A percentile compares a stretch with the other conserved stretches of the same genome.
phyloP scores from a whole-genome alignment of 2,329 filamentous ascomycete species.

The Verticillium nubilum region DNA sequence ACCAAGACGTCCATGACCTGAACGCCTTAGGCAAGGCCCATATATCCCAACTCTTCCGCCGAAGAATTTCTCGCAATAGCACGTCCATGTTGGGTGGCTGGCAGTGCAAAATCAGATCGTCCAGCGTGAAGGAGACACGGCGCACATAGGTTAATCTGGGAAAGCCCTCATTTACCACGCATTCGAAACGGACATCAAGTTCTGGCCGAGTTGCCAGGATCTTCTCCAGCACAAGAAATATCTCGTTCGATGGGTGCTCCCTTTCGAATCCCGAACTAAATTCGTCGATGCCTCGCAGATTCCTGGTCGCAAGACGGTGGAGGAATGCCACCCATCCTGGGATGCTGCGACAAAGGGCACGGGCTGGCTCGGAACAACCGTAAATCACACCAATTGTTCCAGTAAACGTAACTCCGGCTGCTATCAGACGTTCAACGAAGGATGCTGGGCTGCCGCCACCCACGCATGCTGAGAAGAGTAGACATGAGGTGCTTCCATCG shows the following conservation, averaged over 20 bases:
- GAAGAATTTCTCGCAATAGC: background rate
- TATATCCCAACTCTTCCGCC: background rate
- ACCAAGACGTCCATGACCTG: background rate
- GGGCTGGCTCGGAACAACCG: too few species aligned
- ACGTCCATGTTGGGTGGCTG: background rate
- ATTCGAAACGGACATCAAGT: background rate
- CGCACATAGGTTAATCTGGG: too few species aligned
- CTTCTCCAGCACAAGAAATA: background rate
- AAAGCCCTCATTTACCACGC: too few species aligned
- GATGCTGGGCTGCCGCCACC: background rate
- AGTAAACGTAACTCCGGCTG: background rate
- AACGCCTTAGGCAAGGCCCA: background rate
- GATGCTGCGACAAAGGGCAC: background rate
- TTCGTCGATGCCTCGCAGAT: background rate
- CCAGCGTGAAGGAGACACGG: background rate
- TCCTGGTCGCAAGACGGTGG: accelerated
- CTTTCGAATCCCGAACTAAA: too few species aligned
- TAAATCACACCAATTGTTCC: too few species aligned
- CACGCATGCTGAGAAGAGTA: background rate
- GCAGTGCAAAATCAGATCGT: background rate
- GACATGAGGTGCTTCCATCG: background rate
- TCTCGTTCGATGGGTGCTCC: too few species aligned
- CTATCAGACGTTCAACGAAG: background rate
- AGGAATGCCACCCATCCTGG: background rate
- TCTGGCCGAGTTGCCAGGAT: background rate